Evolutionary conservation across 208 protist genomes (phyloP), one percentile per base, ranked within the genome.

Genomic region (Giardia duodenalis): DNA sequence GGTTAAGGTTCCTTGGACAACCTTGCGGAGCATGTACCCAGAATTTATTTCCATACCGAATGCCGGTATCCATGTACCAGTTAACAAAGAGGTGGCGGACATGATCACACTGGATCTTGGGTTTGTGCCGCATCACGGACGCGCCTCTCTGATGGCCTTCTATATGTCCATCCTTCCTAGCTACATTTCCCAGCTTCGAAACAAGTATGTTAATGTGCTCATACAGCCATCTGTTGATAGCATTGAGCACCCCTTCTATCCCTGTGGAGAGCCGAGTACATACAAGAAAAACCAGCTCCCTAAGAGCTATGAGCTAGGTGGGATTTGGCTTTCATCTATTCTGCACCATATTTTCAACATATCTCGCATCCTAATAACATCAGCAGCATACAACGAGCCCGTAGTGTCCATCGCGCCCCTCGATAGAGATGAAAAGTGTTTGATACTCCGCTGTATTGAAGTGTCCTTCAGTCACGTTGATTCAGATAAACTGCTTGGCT

Each of bases 51-150:
- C 57, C 19, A 39, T 76, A 39, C 57, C 57, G 30, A 30, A 30
- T 10, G 19, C 30, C 30, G 30, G 57, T 76, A 10, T 76, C 19
- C 57, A 76, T 30, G 10, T 30, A 39, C 19, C 19, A 39, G 57
- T 10, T 39, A 10, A 39, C 57, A 10, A 76, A 39, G 57, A 10
- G 19, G 57, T 39, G 57, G 30, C 57, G 10, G 57, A 76, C 57
- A 76, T 30, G 10, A 10, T 76, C 30, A 76, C 57, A 10, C 19
- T 76, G 19, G 57, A 76, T 76, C 57, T 76, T 76, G 57, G 57
- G 10, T 76, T 76, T 76, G 57, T 76, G 30, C 57, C 57, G 57
- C 57, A 76, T 76, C 57, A 76, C 57, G 57, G 57, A 76, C 57
- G 57, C 10, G 30, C 30, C 19, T 10, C 57, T 10, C 57, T 76